phyloP scores from a whole-genome alignment of 2,329 filamentous ascomycete species.

The Penicillium verrucosum region DNA sequence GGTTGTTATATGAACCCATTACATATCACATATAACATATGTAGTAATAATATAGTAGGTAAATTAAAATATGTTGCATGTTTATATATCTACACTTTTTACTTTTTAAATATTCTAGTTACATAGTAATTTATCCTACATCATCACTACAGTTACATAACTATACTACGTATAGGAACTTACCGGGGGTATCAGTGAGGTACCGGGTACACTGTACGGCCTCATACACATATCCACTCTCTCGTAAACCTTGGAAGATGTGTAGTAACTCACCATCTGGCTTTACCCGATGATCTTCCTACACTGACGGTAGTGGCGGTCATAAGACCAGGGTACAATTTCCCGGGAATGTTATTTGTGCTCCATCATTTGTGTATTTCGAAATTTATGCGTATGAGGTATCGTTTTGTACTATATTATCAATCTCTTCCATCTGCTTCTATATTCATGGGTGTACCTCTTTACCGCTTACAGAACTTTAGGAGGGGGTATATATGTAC shows the following conservation, averaged over 20 bases:
- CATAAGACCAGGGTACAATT: constrained; percentile 10
- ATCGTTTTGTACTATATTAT: constrained; percentile 6
- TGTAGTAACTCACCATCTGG: background rate
- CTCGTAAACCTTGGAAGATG: background rate
- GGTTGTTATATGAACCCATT: background rate
- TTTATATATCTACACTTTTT: background rate
- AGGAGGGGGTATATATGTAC: background rate
- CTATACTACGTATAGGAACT: too few relatives aligned
- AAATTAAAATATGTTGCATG: too few relatives aligned
- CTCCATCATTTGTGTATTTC: background rate
- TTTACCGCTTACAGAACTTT: background rate
- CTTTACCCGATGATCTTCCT: constrained; percentile 20
- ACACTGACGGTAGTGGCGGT: constrained; percentile 25
- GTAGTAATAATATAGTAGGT: too few relatives aligned
- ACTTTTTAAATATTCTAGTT: background rate
- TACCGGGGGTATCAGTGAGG: background rate
- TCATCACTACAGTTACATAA: too few relatives aligned
- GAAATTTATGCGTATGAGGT: background rate
- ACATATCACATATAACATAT: too few relatives aligned
- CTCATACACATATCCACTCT: constrained; percentile 5
- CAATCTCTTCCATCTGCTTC: constrained; percentile 21
- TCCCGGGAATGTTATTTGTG: constrained; percentile 6
- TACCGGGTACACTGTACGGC: constrained; percentile 12
- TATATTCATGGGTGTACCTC: background rate
- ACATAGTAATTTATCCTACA: background rate